Base-by-base conservation (phyloP, 2,329 filamentous ascomycete genomes). In the Aspergillus floridensis region DNA sequence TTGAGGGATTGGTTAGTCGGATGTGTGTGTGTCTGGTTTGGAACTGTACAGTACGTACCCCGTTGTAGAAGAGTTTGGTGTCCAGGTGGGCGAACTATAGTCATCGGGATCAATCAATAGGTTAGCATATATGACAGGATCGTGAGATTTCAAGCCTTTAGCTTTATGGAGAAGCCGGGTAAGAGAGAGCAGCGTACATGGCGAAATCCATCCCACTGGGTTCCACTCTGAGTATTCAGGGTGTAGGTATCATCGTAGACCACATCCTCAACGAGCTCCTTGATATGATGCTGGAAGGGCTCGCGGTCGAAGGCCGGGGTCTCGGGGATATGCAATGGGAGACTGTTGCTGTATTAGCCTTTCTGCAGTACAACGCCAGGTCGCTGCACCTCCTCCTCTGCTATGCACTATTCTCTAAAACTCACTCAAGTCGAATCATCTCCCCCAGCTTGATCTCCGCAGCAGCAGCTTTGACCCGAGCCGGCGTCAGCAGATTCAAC, bases 401-500 rank as follows among this genome's bases (percentile, higher is more conserved):
- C 21, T 21, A 21, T 21, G 2, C 21, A 21, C 21, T 21, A 21
- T 21, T 21, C 21, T 2, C 21, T 21, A 2, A 21, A 21, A 67
- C 71, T 61, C 67, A 82, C 80, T 86, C 82, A 32, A 85, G 74
- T 11, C 82, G 78, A 2, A 85, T 76, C 63, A 85, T 79, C 54
- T 86, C 82, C 14, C 85, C 84, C 3, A 80, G 83, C 49, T 72
- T 73, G 59, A 86, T 84, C 63, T 86, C 82, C 44, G 74, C 75
- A 1, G 80, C 72, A 2, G 84, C 83, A 11, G 79, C 79, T 50
- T 81, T 80, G 38, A 86, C 83, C 14, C 84, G 76, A 4, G 76
- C 71, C 0, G 83, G 83, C 0, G 84, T 86, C 16, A 86, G 74
- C 8, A 86, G 79, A 59, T 86, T 86, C 48, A 86, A 67, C 49